Percentiles rank a stretch among this genome's conserved stretches.
Conservation (phyloP, 352 stramenopile genomes). For the Phytophthora megakarya region DNA sequence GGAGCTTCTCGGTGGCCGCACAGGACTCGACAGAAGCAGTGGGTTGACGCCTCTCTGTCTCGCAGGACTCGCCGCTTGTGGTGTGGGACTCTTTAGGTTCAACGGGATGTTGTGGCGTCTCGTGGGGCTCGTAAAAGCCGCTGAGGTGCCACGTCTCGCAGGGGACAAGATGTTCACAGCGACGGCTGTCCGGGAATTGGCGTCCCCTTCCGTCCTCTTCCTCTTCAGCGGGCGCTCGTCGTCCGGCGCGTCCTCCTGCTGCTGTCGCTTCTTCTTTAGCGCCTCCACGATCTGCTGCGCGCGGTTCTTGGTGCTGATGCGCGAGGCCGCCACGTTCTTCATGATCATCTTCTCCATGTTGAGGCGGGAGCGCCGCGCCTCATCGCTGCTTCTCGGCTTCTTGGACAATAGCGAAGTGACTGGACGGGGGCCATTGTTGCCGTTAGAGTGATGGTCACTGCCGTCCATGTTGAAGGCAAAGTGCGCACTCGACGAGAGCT, state of each 20-base stretch:
- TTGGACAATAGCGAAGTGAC: conserved; percentile 11
- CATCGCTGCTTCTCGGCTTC: conserved; percentile 40
- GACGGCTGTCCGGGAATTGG: conserved; percentile 5
- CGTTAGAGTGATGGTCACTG: conserved; percentile 24
- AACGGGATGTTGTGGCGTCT: conserved; percentile 16
- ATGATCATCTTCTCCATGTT: conserved; percentile 91
- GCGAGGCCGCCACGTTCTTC: conserved; percentile 71
- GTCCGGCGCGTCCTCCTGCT: conserved; percentile 37
- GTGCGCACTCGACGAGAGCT: conserved; percentile 11
- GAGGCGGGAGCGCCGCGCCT: conserved; percentile 62
- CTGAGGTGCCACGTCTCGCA: conserved; percentile 10
- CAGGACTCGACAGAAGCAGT: conserved; percentile 40
- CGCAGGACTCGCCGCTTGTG: conserved; percentile 33
- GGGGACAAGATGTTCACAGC: conserved; percentile 32
- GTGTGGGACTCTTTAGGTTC: conserved; percentile 31
- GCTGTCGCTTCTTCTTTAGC: conserved; percentile 68
- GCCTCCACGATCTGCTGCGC: conserved; percentile 74
- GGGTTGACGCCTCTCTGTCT: conserved; percentile 16
- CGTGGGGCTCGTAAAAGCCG: conserved; percentile 31
- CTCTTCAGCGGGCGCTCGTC: conserved; percentile 34
- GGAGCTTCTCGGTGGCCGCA: conserved; percentile 24
- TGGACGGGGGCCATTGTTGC: conserved; percentile 3
- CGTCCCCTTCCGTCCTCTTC: conserved; percentile 26
- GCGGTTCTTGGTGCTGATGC: conserved; percentile 72
- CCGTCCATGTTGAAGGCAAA: conserved; percentile 21